These are phyloP conservation scores for Pythium pectinolyticum DNA, from an alignment of 352 stramenopile species.

Conservation along the genomic window DNA sequence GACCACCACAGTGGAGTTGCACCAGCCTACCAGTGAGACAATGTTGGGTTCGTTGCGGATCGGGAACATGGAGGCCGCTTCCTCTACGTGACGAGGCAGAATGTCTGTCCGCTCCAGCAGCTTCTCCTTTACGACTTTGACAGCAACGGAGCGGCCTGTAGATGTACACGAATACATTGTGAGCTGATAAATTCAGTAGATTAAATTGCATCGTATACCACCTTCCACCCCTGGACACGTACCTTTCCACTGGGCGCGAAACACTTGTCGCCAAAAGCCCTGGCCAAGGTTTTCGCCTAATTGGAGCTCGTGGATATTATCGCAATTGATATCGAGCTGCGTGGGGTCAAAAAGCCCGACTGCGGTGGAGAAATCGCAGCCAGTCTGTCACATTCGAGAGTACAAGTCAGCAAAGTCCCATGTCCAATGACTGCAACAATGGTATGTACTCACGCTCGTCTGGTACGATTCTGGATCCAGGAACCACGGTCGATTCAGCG, in stretches of 20 bases:
- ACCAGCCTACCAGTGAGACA: constrained; percentile 70
- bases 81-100: constrained; percentile 70
- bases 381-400: constrained; percentile 34
- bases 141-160: constrained; percentile 52
- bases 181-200: no score
- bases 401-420: neutral
- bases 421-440: neutral
- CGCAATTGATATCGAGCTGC: constrained; percentile 66
- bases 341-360: constrained; percentile 57
- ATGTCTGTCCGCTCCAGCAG: constrained; percentile 58
- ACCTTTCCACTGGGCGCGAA: constrained; percentile 74
- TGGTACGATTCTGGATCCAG: constrained; percentile 46
- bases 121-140: constrained; percentile 71
- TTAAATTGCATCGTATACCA: no score
- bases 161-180: neutral
- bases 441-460: constrained; percentile 32
- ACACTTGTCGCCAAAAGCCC: constrained; percentile 75
- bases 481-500: constrained; percentile 42
- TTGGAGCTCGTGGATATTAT: constrained; percentile 57
- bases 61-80: constrained; percentile 64
- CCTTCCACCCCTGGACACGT: neutral
- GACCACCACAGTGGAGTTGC: constrained; percentile 72
- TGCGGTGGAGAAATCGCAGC: constrained; percentile 65
- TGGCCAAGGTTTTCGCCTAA: constrained; percentile 56
- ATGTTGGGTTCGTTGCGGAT: constrained; percentile 74